These are phyloP conservation scores for Fagus crenata DNA, from an alignment of 306 rosid species.

Conservation along the genomic window DNA sequence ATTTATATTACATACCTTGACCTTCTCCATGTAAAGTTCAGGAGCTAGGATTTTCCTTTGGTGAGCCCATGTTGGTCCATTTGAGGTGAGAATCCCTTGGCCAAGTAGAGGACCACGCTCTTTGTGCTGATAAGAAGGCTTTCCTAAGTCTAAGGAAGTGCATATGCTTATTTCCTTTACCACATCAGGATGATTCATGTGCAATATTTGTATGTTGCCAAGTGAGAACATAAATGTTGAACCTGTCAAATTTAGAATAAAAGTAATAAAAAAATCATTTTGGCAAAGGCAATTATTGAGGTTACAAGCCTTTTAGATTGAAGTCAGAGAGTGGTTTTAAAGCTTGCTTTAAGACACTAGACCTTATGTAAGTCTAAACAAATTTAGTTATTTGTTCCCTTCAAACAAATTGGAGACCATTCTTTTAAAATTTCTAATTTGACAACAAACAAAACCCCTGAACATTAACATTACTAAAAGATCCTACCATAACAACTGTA, in stretches of 20 bases:
- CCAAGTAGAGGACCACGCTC: constrained; percentile 44
- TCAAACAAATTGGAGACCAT: no score
- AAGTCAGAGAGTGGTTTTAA: no score
- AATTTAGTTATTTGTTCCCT: no score
- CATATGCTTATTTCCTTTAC: constrained; percentile 36
- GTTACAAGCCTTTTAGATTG: no score
- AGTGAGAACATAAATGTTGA: constrained; percentile 36
- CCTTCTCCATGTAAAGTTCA: constrained; percentile 47
- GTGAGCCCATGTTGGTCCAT: constrained; percentile 40
- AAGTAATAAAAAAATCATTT: not conserved
- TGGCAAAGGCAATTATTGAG: no score
- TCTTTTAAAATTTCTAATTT: no score
- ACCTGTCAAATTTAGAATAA: constrained; percentile 25
- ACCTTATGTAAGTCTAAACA: no score
- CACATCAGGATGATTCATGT: constrained; percentile 32
- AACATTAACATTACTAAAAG: no score
- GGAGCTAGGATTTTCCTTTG: constrained; percentile 56
- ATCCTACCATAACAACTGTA: no score
- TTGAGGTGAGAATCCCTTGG: constrained; percentile 42
- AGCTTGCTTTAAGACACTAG: no score
- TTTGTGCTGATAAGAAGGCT: constrained; percentile 34
- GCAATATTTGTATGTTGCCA: constrained; percentile 42
- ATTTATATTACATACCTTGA: constrained; percentile 32
- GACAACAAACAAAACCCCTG: no score
- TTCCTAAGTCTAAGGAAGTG: constrained; percentile 45